Conservation (phyloP, 2,329 filamentous ascomycete species). For the Chrysoporthe puriensis region DNA sequence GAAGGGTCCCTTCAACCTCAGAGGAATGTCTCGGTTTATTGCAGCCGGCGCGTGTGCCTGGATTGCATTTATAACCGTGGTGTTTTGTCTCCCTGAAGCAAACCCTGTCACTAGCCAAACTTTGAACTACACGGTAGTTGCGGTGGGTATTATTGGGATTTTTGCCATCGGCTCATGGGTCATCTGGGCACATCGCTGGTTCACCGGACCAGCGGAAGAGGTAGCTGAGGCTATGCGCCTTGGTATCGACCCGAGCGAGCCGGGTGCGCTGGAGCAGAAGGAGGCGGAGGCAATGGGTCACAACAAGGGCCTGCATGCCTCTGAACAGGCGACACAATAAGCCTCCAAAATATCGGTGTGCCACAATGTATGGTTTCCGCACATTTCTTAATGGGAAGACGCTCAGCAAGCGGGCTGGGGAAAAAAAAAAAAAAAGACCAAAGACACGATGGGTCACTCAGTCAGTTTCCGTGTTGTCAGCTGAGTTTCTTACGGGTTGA, state of each 20-base stretch:
- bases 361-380: too few species aligned
- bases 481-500: not conserved
- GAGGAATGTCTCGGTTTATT: constrained; percentile 48
- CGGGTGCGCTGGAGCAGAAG: constrained; percentile 45
- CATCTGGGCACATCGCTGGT: constrained; percentile 57
- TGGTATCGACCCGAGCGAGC: constrained; percentile 52
- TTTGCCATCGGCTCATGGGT: constrained; percentile 54
- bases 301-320: constrained; percentile 32
- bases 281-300: constrained; percentile 32
- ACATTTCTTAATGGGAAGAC: too few species aligned
- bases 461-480: not conserved
- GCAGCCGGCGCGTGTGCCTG: constrained; percentile 53
- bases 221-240: constrained; percentile 52
- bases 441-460: not conserved
- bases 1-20: constrained; percentile 61
- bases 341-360: not conserved
- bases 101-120: constrained; percentile 61
- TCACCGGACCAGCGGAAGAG: constrained; percentile 58
- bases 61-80: constrained; percentile 59
- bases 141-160: constrained; percentile 59
- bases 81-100: constrained; percentile 59
- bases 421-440: not conserved
- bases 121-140: constrained; percentile 62
- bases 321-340: constrained; percentile 6
- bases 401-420: not conserved